phyloP scores from a whole-genome alignment of 2,329 filamentous ascomycete genomes.

The Beauveria medogensis region DNA sequence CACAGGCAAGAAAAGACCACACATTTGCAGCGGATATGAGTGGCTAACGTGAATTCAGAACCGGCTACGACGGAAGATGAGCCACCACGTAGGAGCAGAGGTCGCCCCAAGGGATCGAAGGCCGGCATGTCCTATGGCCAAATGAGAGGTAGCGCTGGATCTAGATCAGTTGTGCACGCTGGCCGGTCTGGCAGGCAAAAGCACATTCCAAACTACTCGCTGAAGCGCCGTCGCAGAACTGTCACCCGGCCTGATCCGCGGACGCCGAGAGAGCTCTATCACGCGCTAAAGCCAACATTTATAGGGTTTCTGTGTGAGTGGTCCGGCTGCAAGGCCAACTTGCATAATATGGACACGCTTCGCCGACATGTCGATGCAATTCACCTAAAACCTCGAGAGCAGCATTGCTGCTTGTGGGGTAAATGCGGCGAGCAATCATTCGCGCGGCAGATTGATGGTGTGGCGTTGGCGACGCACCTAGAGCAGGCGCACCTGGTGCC shows the following conservation, averaged over 20 bases:
- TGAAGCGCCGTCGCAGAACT: constrained; percentile 33
- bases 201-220: constrained; percentile 14
- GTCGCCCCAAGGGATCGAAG: constrained; percentile 41
- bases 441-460: constrained; percentile 27
- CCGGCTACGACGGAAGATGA: background rate
- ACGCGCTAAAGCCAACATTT: constrained; percentile 34
- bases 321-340: constrained; percentile 48
- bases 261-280: constrained; percentile 34
- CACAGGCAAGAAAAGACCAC: background rate
- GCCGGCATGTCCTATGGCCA: constrained; percentile 23
- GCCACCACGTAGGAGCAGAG: constrained; percentile 17
- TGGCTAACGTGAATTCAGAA: background rate
- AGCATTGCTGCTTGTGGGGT: constrained; percentile 23
- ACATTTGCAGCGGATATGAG: background rate
- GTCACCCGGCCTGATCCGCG: constrained; percentile 31
- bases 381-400: constrained; percentile 28
- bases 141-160: constrained; percentile 13
- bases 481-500: constrained; percentile 45
- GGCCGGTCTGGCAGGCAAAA: background rate
- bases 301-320: constrained; percentile 53
- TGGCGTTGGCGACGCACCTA: constrained; percentile 41
- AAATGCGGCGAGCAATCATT: constrained; percentile 19
- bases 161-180: background rate
- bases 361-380: constrained; percentile 43
- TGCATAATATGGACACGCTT: constrained; percentile 55